phyloP scores from a whole-genome alignment of 1,139 yeast genomes.

The Candida freyschussii region DNA sequence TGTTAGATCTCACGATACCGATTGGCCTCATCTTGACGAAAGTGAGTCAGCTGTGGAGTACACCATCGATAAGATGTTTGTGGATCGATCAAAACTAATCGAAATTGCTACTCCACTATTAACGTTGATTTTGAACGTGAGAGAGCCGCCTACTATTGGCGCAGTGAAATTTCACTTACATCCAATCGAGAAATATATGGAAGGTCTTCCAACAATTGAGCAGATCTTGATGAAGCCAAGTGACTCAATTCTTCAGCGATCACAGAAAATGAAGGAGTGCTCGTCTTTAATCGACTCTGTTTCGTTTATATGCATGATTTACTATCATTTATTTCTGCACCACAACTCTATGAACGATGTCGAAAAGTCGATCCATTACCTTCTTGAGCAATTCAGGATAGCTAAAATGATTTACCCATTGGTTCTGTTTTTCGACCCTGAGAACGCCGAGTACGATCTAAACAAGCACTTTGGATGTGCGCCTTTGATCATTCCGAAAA shows the following conservation, averaged over 20 bases:
- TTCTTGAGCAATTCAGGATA: slow-evolving; percentile 8
- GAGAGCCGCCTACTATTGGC: slow-evolving; percentile 14
- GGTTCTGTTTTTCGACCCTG: slow-evolving; percentile 16
- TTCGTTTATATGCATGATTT: slow-evolving; percentile 18
- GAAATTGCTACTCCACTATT: slow-evolving; percentile 17
- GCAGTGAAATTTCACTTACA: slow-evolving; percentile 10
- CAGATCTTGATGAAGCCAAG: slow-evolving; percentile 18
- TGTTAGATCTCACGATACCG: slow-evolving; percentile 19
- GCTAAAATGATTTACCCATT: slow-evolving; percentile 9
- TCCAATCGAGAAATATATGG: slow-evolving; percentile 14
- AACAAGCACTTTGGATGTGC: slow-evolving; percentile 20
- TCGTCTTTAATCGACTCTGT: slow-evolving; percentile 11
- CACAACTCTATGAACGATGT: slow-evolving; percentile 13
- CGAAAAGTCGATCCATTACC: slow-evolving; percentile 14
- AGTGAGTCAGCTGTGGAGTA: slow-evolving; percentile 18
- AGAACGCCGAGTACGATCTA: slow-evolving; percentile 13
- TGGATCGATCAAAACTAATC: slow-evolving; percentile 14
- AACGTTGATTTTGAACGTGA: slow-evolving; percentile 16
- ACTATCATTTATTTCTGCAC: slow-evolving; percentile 21
- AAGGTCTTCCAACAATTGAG: slow-evolving; percentile 6
- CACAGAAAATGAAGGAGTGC: slow-evolving; percentile 12
- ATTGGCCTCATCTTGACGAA: slow-evolving; percentile 22
- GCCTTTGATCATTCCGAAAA: slow-evolving; percentile 16
- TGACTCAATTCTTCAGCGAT: slow-evolving; percentile 17
- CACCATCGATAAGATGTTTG: slow-evolving; percentile 15